Evolutionary conservation across 768 basidiomycete species (phyloP).

Genomic region (Fomitopsis pulvina): DNA sequence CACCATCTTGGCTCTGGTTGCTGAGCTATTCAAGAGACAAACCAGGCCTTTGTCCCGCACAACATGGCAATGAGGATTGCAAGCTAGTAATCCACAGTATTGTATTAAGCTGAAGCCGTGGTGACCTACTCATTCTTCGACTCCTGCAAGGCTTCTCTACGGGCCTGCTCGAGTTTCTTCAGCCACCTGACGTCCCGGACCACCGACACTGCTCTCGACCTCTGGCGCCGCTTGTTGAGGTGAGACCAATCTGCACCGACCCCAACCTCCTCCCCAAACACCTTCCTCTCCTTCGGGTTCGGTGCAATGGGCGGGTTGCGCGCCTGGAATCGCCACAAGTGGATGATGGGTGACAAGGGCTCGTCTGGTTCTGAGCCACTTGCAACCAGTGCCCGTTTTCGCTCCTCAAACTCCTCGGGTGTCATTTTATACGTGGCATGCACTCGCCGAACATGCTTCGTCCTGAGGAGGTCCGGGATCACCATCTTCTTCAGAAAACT

Average conservation of each 20-base stretch:
- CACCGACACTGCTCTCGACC: conserved; percentile 40
- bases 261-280: conserved; percentile 36
- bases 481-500: conserved; percentile 54
- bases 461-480: conserved; percentile 38
- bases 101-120: background rate
- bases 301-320: background rate
- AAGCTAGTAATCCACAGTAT: too few species aligned
- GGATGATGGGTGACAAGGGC: conserved; percentile 20
- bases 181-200: conserved; percentile 34
- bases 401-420: conserved; percentile 21
- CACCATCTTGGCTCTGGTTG: too few species aligned
- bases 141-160: conserved; percentile 9
- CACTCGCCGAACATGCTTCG: conserved; percentile 38
- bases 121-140: background rate
- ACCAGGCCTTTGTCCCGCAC: too few species aligned
- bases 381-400: conserved; percentile 13
- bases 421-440: conserved; percentile 26
- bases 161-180: conserved; percentile 26
- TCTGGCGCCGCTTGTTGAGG: conserved; percentile 47
- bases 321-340: conserved; percentile 37
- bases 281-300: conserved; percentile 3
- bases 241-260: conserved; percentile 47
- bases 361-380: conserved; percentile 17
- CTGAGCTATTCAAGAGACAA: too few species aligned
- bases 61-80: too few species aligned